These are phyloP conservation scores for Theobroma grandiflorum DNA, from an alignment of 441 rosid genomes.

Conservation along the genomic window DNA sequence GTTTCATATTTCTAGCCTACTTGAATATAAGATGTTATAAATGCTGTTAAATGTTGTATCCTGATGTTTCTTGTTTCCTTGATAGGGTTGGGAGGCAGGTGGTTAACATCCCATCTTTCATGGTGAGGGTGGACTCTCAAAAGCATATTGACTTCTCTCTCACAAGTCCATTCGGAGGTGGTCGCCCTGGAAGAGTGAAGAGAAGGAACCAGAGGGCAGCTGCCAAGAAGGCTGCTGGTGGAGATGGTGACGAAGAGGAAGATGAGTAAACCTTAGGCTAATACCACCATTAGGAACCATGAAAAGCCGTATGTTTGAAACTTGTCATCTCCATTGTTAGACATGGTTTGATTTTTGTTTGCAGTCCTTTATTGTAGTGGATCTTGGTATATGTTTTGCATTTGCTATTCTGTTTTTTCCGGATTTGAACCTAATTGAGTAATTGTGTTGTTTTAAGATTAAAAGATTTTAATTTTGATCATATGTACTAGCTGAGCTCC, in stretches of 20 bases:
- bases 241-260: conserved; percentile 67
- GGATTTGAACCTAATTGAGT: not conserved
- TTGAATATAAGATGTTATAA: not conserved
- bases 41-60: not conserved
- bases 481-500: not conserved
- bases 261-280: conserved; percentile 51
- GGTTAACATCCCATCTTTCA: conserved; percentile 88
- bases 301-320: not conserved
- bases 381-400: conserved; percentile 15
- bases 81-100: conserved; percentile 88
- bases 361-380: not conserved
- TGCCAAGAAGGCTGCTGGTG: conserved; percentile 70
- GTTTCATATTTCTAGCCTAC: not conserved
- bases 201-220: conserved; percentile 68
- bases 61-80: not conserved
- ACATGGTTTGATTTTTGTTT: conserved; percentile 9
- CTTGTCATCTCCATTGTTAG: not conserved
- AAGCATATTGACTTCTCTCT: conserved; percentile 74
- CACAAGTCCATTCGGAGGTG: conserved; percentile 76
- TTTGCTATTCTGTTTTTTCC: not conserved
- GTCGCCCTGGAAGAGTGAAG: conserved; percentile 81
- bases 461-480: not conserved
- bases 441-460: conserved; percentile 2
- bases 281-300: not conserved
- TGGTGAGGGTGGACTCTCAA: conserved; percentile 88